Evolutionary conservation across 306 rosid species (phyloP).

Genomic region (Cotoneaster glaucophyllus): DNA sequence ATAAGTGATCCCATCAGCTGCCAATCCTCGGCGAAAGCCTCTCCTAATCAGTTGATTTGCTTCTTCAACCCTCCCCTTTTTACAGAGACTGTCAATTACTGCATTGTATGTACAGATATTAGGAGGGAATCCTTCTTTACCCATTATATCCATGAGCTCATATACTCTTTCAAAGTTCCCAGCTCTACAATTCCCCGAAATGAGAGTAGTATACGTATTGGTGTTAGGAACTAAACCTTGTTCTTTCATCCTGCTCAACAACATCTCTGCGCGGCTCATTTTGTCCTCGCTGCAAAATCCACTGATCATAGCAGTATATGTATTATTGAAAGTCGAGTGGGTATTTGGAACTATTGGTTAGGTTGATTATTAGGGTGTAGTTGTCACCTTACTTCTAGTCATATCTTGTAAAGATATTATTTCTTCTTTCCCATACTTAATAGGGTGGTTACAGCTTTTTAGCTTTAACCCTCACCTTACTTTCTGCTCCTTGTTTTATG

Average conservation of each 20-base stretch:
- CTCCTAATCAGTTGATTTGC: slow-evolving; percentile 53
- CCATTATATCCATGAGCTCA: slow-evolving; percentile 62
- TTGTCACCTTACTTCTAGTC: too few species aligned
- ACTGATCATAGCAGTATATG: slow-evolving; percentile 82
- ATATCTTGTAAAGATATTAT: too few species aligned
- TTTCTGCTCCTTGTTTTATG: too few species aligned
- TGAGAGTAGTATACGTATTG: slow-evolving; percentile 62
- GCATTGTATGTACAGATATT: slow-evolving; percentile 75
- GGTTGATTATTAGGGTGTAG: too few species aligned
- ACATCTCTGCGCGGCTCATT: slow-evolving; percentile 78
- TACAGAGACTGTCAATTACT: slow-evolving; percentile 62
- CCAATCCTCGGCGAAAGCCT: slow-evolving; percentile 34
- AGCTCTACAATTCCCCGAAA: slow-evolving; percentile 67
- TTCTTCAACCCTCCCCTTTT: slow-evolving; percentile 61
- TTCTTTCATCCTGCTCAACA: slow-evolving; percentile 74
- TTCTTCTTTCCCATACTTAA: too few species aligned
- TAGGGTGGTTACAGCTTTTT: too few species aligned
- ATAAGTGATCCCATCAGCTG: slow-evolving; percentile 60
- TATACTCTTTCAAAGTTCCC: slow-evolving; percentile 65
- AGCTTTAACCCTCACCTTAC: too few species aligned
- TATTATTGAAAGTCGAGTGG: too few species aligned
- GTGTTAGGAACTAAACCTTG: slow-evolving; percentile 79
- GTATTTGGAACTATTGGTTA: too few species aligned
- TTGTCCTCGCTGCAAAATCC: slow-evolving; percentile 75
- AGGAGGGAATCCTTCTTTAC: slow-evolving; percentile 58